phyloP scores from a whole-genome alignment of 352 stramenopile genomes.

The Pythium grandisporangium region DNA sequence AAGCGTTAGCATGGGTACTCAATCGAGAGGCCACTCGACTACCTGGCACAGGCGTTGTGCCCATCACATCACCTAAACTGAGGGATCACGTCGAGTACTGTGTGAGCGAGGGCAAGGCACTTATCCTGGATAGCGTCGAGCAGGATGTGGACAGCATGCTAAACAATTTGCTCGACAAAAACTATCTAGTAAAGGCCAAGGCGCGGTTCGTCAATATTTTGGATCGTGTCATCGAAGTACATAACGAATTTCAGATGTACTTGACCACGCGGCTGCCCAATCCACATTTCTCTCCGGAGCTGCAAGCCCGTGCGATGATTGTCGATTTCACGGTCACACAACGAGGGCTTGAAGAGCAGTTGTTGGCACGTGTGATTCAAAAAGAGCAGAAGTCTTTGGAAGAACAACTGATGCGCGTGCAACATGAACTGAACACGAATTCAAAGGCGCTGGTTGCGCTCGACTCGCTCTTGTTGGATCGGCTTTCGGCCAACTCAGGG shows the following conservation, averaged over 20 bases:
- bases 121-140: conserved; percentile 78
- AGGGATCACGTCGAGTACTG: conserved; percentile 81
- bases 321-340: conserved; percentile 91
- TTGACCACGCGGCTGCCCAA: conserved; percentile 57
- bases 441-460: conserved; percentile 81
- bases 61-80: conserved; percentile 57
- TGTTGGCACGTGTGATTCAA: conserved; percentile 87
- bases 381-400: conserved; percentile 87
- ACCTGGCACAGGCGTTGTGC: conserved; percentile 34
- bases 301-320: conserved; percentile 54
- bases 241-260: conserved; percentile 59
- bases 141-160: conserved; percentile 50
- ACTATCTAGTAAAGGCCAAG: conserved; percentile 48
- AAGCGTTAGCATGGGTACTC: conserved; percentile 84
- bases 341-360: conserved; percentile 86
- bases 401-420: conserved; percentile 82
- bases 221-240: conserved; percentile 57
- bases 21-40: conserved; percentile 54
- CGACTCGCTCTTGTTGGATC: conserved; percentile 80
- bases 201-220: conserved; percentile 59
- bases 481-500: conserved; percentile 75
- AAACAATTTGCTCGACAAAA: conserved; percentile 57
- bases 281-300: conserved; percentile 59
- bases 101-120: conserved; percentile 79
- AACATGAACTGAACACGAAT: conserved; percentile 79